Percentiles rank a stretch among this genome's conserved stretches.
These are phyloP conservation scores for Saussurea involucrata DNA, from an alignment of 129 eudicot species.

Conservation along the genomic window DNA sequence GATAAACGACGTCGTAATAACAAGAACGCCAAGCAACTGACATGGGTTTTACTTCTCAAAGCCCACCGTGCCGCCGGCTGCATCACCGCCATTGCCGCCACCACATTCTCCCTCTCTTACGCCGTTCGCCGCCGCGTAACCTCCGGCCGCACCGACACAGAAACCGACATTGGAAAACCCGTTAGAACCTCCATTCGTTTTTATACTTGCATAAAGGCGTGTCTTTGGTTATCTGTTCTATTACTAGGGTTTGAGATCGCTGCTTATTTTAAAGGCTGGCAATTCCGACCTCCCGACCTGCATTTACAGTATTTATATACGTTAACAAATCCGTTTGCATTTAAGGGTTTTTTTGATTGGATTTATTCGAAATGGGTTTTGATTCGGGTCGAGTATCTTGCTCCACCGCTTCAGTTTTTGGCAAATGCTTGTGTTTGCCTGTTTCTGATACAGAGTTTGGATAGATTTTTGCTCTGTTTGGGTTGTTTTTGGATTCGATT, in stretches of 20 bases:
- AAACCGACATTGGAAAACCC: neutral
- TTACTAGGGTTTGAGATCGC: constrained; percentile 48
- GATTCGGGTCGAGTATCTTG: constrained; percentile 54
- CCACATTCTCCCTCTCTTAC: constrained; percentile 49
- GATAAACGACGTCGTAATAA: constrained; percentile 24
- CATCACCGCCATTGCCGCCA: constrained; percentile 60
- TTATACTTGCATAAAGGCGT: constrained; percentile 37
- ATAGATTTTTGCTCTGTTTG: constrained; percentile 50
- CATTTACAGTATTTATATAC: constrained; percentile 35
- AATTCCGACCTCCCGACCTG: constrained; percentile 39
- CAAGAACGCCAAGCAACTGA: constrained; percentile 78
- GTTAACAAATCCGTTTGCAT: constrained; percentile 19
- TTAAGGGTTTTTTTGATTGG: constrained; percentile 39
- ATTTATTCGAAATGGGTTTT: constrained; percentile 53
- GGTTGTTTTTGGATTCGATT: constrained; percentile 64
- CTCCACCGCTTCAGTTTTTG: constrained; percentile 58
- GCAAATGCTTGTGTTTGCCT: constrained; percentile 47
- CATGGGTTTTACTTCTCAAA: constrained; percentile 75
- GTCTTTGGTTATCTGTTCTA: constrained; percentile 40
- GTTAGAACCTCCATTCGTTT: constrained; percentile 24
- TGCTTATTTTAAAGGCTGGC: constrained; percentile 58
- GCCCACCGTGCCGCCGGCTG: constrained; percentile 88
- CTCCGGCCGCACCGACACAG: constrained; percentile 52
- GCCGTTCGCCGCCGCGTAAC: constrained; percentile 57
- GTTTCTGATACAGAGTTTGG: constrained; percentile 65